These are phyloP conservation scores for Baorangia bicolor DNA, from an alignment of 768 basidiomycete genomes.

Conservation along the genomic window DNA sequence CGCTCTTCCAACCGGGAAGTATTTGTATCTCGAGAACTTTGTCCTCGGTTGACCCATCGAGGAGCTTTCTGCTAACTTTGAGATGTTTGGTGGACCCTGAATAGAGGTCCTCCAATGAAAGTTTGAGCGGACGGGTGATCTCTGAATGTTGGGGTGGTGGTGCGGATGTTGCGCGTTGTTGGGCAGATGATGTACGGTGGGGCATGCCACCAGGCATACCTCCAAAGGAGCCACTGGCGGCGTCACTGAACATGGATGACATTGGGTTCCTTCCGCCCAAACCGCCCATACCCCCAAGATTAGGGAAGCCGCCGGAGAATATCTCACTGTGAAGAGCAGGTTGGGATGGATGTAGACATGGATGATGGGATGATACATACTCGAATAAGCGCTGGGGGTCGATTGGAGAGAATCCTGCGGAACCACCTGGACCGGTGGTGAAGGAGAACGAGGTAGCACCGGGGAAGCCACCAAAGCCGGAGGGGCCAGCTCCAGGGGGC, in stretches of 20 bases:
- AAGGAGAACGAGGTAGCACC: slow-evolving; percentile 58
- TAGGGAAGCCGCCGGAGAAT: slow-evolving; percentile 41
- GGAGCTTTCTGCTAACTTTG: slow-evolving; percentile 73
- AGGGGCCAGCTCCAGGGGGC: slow-evolving; percentile 50
- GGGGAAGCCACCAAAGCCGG: slow-evolving; percentile 47
- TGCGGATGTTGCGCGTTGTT: slow-evolving; percentile 28
- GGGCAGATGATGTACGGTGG: slow-evolving; percentile 36
- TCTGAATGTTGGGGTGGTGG: slow-evolving; percentile 46
- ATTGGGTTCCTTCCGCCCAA: slow-evolving; percentile 39
- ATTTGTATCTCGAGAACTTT: slow-evolving; percentile 81
- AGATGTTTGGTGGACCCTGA: slow-evolving; percentile 83
- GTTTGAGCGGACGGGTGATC: slow-evolving; percentile 78
- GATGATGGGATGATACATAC: slow-evolving; percentile 43
- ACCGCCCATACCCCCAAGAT: slow-evolving; percentile 40
- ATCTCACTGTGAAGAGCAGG: slow-evolving; percentile 46
- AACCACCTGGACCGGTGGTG: slow-evolving; percentile 42
- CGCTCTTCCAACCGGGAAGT: slow-evolving; percentile 92
- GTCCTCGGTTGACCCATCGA: slow-evolving; percentile 78
- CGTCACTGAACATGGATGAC: slow-evolving; percentile 37
- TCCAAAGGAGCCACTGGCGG: slow-evolving; percentile 40
- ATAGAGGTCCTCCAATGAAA: slow-evolving; percentile 86
- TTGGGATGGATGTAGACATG: slow-evolving; percentile 2
- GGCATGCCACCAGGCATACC: slow-evolving; percentile 62
- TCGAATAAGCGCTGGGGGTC: slow-evolving; percentile 91
- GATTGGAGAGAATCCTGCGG: slow-evolving; percentile 64